Percentiles rank a stretch among this genome's conserved stretches.
Evolutionary conservation across 2,329 filamentous ascomycete species (phyloP).

Genomic region (Penicillium concentricum): DNA sequence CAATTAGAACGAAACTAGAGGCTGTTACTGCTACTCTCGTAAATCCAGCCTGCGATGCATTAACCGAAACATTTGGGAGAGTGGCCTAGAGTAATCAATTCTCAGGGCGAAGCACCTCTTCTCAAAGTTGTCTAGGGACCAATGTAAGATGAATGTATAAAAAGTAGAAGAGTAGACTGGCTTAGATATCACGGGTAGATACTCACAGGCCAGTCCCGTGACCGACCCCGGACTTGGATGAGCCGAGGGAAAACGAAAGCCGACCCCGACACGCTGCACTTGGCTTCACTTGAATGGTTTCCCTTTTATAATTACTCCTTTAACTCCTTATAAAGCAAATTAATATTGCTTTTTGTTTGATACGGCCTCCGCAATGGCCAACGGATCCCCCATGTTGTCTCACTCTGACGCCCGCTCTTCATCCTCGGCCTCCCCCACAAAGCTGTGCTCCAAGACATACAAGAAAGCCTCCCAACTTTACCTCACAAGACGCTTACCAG

Average conservation of each 20-base stretch:
- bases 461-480: constrained; percentile 92
- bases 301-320: not conserved
- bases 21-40: not conserved
- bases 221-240: constrained; percentile 34
- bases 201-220: constrained; percentile 28
- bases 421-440: constrained; percentile 65
- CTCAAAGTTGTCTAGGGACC: too few relatives aligned
- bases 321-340: not conserved
- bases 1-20: not conserved
- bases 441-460: constrained; percentile 77
- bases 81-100: not conserved
- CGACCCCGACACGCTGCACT: constrained; percentile 8
- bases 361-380: constrained; percentile 27
- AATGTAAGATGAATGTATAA: not conserved
- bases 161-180: not conserved
- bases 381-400: constrained; percentile 33
- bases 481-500: constrained; percentile 86
- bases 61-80: not conserved
- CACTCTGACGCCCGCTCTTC: constrained; percentile 64
- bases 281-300: not conserved
- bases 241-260: constrained; percentile 38
- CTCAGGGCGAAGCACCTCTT: not conserved
- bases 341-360: not conserved
- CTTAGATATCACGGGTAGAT: not conserved
- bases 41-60: not conserved